Evolutionary conservation across 169 alveolate genomes (phyloP).

Genomic region (Plasmodium fragile): DNA sequence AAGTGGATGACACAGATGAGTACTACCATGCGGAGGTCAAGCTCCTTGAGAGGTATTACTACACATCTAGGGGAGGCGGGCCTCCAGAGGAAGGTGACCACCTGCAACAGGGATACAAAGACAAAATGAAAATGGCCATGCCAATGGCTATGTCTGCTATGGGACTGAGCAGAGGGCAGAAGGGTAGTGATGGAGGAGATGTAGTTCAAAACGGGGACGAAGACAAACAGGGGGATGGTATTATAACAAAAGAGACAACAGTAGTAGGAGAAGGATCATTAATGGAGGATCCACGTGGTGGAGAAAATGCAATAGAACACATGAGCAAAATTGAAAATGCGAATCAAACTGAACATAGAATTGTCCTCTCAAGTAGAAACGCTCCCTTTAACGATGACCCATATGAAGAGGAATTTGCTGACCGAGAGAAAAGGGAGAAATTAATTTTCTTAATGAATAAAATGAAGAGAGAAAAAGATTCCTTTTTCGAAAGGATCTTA

Average conservation of each 20-base stretch:
- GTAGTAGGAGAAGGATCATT: not conserved
- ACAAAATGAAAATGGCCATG: not conserved
- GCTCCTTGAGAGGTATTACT: conserved; percentile 33
- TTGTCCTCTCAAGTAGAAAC: not conserved
- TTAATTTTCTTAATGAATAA: conserved; percentile 48
- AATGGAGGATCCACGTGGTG: not conserved
- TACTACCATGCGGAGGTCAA: conserved; percentile 66
- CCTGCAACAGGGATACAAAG: not conserved
- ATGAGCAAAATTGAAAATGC: not conserved
- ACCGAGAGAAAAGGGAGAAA: conserved; percentile 31
- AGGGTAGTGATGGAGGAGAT: not conserved
- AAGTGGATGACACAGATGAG: conserved; percentile 59
- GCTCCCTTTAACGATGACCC: not conserved
- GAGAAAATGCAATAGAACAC: not conserved
- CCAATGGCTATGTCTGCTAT: not conserved
- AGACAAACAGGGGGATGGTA: not conserved
- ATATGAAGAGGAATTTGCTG: not conserved
- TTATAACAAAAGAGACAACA: not conserved
- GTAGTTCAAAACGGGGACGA: not conserved
- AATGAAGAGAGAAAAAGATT: conserved; percentile 59
- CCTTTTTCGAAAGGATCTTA: conserved; percentile 40
- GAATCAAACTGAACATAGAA: not conserved
- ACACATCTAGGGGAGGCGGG: not conserved
- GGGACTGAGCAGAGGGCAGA: not conserved
- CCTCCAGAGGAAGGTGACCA: not conserved